These are phyloP conservation scores for Cryoendolithus antarcticus DNA, from an alignment of 2,329 filamentous ascomycete genomes.

Conservation along the genomic window DNA sequence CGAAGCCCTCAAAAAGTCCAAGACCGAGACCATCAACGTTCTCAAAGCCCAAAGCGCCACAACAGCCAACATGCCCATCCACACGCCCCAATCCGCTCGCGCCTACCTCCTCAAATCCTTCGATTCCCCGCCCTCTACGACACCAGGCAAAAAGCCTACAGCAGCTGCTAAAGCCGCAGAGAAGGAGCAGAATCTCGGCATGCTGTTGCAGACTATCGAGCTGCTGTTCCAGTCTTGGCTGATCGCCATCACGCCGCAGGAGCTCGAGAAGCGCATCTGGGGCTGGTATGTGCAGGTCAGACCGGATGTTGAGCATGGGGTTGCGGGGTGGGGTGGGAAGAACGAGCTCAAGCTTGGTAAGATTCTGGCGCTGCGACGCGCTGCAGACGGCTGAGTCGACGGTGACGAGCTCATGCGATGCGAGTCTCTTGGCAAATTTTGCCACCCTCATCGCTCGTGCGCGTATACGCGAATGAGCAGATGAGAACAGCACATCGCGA, in stretches of 20 bases:
- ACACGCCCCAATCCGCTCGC: conserved; percentile 58
- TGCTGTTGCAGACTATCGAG: conserved; percentile 59
- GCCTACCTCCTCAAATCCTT: conserved; percentile 49
- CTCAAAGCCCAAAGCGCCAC: conserved; percentile 14
- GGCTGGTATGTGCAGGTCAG: conserved; percentile 67
- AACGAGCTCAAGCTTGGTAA: conserved; percentile 53
- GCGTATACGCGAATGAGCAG: too few relatives aligned
- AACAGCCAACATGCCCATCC: conserved; percentile 51
- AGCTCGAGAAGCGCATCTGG: conserved; percentile 69
- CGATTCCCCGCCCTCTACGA: conserved; percentile 31
- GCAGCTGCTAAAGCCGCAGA: conserved; percentile 42
- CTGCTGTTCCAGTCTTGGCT: conserved; percentile 65
- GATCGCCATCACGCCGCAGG: conserved; percentile 45
- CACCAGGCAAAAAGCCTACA: conserved; percentile 40
- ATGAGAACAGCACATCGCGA: too few relatives aligned
- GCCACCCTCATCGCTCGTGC: too few relatives aligned
- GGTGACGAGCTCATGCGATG: too few relatives aligned
- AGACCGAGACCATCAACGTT: conserved; percentile 16
- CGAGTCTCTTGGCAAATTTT: too few relatives aligned
- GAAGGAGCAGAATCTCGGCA: conserved; percentile 56
- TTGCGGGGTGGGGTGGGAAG: conserved; percentile 74
- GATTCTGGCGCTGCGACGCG: conserved; percentile 47
- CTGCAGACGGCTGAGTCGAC: too few relatives aligned
- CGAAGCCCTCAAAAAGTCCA: conserved; percentile 40
- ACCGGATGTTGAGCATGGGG: conserved; percentile 62